Evolutionary conservation across 2,329 filamentous ascomycete genomes (phyloP), one percentile per base, ranked within the genome.

Genomic region (Penicillium sp.): DNA sequence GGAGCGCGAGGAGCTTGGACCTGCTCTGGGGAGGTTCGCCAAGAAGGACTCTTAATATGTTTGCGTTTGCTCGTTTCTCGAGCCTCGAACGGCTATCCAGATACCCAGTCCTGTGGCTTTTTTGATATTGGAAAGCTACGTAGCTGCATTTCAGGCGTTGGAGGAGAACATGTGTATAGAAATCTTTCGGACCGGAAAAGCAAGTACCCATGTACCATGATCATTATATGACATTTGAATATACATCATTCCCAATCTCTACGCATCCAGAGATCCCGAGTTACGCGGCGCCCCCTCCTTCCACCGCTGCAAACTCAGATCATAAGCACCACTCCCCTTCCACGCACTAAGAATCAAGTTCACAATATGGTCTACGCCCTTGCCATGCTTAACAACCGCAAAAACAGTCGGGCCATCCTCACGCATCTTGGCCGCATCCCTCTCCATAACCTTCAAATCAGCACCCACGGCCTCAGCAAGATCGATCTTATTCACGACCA

Each of bases 401-500:
- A 97, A 96, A 3, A 98, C 87, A 0, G 91, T 96, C 4, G 93
- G 93, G 0, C 93, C 93, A 2, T 89, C 91, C 70, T 97, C 91
- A 42, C 93, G 79, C 81, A 98, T 98, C 78, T 90, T 91, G 60
- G 88, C 78, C 11, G 90, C 86, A 71, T 97, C 93, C 47, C 89
- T 75, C 73, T 97, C 93, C 93, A 98, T 98, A 35, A 98, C 88
- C 16, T 73, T 78, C 57, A 98, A 67, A 69, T 97, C 93, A 0
- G 93, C 93, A 11, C 93, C 93, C 20, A 98, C 84, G 5, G 87
- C 81, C 71, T 90, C 85, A 0, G 93, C 90, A 55, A 98, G 70
- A 72, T 98, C 93, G 36, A 90, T 95, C 82, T 98, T 98, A 72
- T 98, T 98, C 42, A 98, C 88, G 16, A 98, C 80, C 55, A 98